Evolutionary conservation across 371 early-diverging fungal genomes (phyloP).

Genomic region (Lichtheimia ramosa): DNA sequence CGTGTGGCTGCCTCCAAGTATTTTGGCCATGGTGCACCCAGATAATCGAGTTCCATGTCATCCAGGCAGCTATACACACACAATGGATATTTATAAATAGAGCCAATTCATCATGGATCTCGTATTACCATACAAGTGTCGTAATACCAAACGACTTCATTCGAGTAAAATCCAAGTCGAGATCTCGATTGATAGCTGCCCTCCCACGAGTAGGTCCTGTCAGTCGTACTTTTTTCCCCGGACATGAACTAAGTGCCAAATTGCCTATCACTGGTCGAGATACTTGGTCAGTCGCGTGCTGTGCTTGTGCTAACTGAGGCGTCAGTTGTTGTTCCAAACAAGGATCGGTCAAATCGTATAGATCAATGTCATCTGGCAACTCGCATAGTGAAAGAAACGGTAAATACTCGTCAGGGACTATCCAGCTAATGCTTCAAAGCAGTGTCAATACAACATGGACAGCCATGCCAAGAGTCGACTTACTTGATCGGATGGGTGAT

Average conservation of each 20-base stretch:
- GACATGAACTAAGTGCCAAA: conserved; percentile 75
- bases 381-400: conserved; percentile 25
- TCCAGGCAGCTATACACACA: conserved; percentile 61
- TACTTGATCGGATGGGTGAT: conserved; percentile 61
- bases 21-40: conserved; percentile 71
- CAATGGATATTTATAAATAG: background rate
- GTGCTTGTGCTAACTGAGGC: conserved; percentile 8
- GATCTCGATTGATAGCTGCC: conserved; percentile 72
- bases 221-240: conserved; percentile 82
- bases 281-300: background rate
- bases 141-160: conserved; percentile 62
- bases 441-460: background rate
- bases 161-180: conserved; percentile 71
- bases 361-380: conserved; percentile 35
- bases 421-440: conserved; percentile 52
- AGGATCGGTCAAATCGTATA: conserved; percentile 44
- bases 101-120: background rate
- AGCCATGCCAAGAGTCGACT: background rate
- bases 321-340: conserved; percentile 14
- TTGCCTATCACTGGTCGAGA: conserved; percentile 41
- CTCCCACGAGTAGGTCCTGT: conserved; percentile 77
- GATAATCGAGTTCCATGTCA: conserved; percentile 66
- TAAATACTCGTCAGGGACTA: conserved; percentile 49
- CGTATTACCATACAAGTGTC: conserved; percentile 68
- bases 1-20: conserved; percentile 61